Percentiles rank a stretch among this genome's conserved stretches.
phyloP scores from a whole-genome alignment of 2,329 filamentous ascomycete genomes.

The Pseudopyricularia cyperi region DNA sequence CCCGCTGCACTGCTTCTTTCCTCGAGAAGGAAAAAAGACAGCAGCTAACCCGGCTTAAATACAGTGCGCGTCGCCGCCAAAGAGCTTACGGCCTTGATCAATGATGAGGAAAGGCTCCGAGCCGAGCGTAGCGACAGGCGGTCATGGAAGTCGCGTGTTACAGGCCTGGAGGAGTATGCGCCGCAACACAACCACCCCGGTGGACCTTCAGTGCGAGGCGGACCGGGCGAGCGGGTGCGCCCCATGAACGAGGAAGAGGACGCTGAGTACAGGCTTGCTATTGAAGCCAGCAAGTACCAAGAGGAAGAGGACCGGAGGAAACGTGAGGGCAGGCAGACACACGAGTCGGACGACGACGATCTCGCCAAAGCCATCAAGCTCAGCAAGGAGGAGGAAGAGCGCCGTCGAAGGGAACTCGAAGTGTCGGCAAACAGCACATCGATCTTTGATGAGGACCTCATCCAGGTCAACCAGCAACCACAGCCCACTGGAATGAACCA shows the following conservation, averaged over 20 bases:
- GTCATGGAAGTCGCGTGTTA: conserved; percentile 93
- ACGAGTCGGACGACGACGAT: conserved; percentile 62
- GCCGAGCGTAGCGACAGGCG: conserved; percentile 84
- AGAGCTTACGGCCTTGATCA: conserved; percentile 79
- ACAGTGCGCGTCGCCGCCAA: conserved; percentile 90
- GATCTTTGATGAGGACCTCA: conserved; percentile 73
- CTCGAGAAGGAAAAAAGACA: too few species aligned
- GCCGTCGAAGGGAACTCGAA: conserved; percentile 75
- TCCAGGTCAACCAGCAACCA: conserved; percentile 44
- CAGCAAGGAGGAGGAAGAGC: conserved; percentile 88
- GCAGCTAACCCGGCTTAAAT: conserved; percentile 14
- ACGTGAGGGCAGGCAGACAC: conserved; percentile 48
- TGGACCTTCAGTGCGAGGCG: neutral
- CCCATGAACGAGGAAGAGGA: conserved; percentile 68
- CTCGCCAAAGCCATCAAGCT: conserved; percentile 89
- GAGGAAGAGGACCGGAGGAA: conserved; percentile 79
- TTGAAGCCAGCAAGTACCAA: conserved; percentile 90
- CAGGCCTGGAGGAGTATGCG: conserved; percentile 74
- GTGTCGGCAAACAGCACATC: conserved; percentile 63
- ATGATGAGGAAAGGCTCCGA: conserved; percentile 87
- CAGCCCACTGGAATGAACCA: conserved; percentile 88
- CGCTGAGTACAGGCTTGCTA: conserved; percentile 75
- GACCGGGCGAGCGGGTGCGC: conserved; percentile 25
- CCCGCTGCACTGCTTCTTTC: too few species aligned
- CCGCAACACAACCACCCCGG: conserved; percentile 20